Conservation (phyloP, 2,329 filamentous ascomycete species). For the Calonectria pseudoturangicola region DNA sequence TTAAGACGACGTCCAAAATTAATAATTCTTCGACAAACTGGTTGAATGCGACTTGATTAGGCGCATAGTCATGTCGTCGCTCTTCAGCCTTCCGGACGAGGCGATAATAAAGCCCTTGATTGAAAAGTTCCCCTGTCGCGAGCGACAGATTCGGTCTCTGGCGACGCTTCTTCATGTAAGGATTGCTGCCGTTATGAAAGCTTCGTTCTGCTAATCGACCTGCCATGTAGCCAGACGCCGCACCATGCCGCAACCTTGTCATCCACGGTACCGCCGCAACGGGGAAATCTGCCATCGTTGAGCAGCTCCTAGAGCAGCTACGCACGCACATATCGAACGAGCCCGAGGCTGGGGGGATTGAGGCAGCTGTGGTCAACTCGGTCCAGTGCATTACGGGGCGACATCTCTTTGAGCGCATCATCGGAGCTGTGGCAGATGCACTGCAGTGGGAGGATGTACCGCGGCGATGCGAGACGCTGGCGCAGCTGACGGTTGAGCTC, state of each 20-base stretch:
- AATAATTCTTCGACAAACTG: slow-evolving; percentile 36
- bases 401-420: slow-evolving; percentile 84
- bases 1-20: slow-evolving; percentile 33
- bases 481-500: slow-evolving; percentile 84
- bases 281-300: slow-evolving; percentile 85
- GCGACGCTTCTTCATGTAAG: slow-evolving; percentile 72
- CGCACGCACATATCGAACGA: slow-evolving; percentile 45
- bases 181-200: slow-evolving; percentile 26
- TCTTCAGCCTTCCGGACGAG: slow-evolving; percentile 74
- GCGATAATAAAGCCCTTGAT: slow-evolving; percentile 66
- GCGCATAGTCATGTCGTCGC: slow-evolving; percentile 56
- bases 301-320: slow-evolving; percentile 63
- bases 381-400: slow-evolving; percentile 86
- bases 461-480: slow-evolving; percentile 86
- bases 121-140: slow-evolving; percentile 73
- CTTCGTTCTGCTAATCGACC: slow-evolving; percentile 27
- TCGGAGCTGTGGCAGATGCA: slow-evolving; percentile 75
- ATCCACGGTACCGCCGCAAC: slow-evolving; percentile 91
- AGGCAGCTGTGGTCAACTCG: slow-evolving; percentile 79
- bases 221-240: slow-evolving; percentile 74
- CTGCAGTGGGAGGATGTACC: slow-evolving; percentile 69
- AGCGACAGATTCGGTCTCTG: slow-evolving; percentile 75
- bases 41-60: slow-evolving; percentile 1
- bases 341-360: slow-evolving; percentile 60
- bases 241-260: slow-evolving; percentile 83